phyloP scores from a whole-genome alignment of 129 eudicot genomes.

The Artemisia tridentata region DNA sequence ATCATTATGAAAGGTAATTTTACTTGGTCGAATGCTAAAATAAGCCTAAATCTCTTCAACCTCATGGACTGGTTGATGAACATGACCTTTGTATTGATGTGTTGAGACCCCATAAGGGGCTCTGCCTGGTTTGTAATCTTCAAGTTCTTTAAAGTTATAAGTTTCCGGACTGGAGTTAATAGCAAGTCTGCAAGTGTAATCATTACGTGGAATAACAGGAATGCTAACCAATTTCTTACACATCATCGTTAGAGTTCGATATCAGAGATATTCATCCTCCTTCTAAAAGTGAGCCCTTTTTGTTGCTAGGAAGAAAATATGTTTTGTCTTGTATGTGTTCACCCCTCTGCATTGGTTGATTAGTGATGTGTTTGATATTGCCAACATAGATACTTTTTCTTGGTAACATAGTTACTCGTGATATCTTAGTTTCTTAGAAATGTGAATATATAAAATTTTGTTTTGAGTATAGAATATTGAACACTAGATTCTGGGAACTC shows the following conservation, averaged over 20 bases:
- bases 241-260: conserved; percentile 7
- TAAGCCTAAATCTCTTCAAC: background rate
- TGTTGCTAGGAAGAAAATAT: conserved; percentile 17
- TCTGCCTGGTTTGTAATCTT: no score
- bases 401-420: conserved; percentile 28
- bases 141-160: no score
- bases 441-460: conserved; percentile 40
- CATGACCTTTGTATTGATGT: no score
- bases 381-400: conserved; percentile 19
- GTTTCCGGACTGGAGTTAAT: no score
- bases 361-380: conserved; percentile 21
- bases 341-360: conserved; percentile 21
- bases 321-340: conserved; percentile 1
- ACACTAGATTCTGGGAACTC: conserved; percentile 68
- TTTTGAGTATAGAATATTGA: conserved; percentile 42
- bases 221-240: background rate
- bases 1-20: background rate
- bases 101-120: no score
- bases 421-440: conserved; percentile 33
- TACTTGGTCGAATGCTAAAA: background rate
- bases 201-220: background rate
- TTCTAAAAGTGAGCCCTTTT: background rate
- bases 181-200: background rate
- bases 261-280: background rate
- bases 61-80: no score